Evolutionary conservation across 805 yeast species (phyloP).

Genomic region (Wickerhamiella bombiphila): DNA sequence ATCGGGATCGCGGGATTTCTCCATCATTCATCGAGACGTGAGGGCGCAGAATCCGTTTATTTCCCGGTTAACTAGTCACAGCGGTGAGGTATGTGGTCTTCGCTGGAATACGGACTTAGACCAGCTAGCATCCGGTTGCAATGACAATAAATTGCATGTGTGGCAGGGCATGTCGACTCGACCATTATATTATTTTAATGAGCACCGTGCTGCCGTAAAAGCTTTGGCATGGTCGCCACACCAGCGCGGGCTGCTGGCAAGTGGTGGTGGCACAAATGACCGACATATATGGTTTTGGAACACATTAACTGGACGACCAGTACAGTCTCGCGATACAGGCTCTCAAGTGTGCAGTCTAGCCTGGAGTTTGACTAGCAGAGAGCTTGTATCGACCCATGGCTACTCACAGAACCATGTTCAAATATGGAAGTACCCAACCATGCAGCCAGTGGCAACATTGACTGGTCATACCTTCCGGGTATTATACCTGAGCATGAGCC

Average conservation of each 20-base stretch:
- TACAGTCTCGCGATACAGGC: slow-evolving; percentile 82
- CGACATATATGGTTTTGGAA: slow-evolving; percentile 86
- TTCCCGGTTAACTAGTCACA: slow-evolving; percentile 56
- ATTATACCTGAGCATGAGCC: slow-evolving; percentile 73
- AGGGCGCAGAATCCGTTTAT: slow-evolving; percentile 72
- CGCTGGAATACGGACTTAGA: slow-evolving; percentile 88
- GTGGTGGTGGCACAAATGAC: slow-evolving; percentile 97
- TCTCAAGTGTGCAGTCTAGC: slow-evolving; percentile 89
- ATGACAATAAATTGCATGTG: slow-evolving; percentile 71
- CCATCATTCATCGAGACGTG: slow-evolving; percentile 82
- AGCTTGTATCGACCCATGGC: slow-evolving; percentile 89
- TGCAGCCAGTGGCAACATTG: slow-evolving; percentile 85
- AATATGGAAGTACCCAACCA: slow-evolving; percentile 84
- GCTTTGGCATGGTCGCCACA: slow-evolving; percentile 98
- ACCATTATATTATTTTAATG: slow-evolving; percentile 62
- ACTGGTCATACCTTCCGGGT: slow-evolving; percentile 94
- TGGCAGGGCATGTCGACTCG: slow-evolving; percentile 63
- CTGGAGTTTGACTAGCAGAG: slow-evolving; percentile 89
- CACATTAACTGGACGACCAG: slow-evolving; percentile 56
- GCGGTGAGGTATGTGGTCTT: slow-evolving; percentile 92
- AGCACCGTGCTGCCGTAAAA: slow-evolving; percentile 90
- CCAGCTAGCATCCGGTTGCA: slow-evolving; percentile 89
- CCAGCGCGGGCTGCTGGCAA: slow-evolving; percentile 80
- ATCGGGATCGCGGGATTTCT: slow-evolving; percentile 75
- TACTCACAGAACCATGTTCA: slow-evolving; percentile 80